Base-by-base conservation (phyloP, 805 yeast genomes). In the Yarrowia keelungensis region DNA sequence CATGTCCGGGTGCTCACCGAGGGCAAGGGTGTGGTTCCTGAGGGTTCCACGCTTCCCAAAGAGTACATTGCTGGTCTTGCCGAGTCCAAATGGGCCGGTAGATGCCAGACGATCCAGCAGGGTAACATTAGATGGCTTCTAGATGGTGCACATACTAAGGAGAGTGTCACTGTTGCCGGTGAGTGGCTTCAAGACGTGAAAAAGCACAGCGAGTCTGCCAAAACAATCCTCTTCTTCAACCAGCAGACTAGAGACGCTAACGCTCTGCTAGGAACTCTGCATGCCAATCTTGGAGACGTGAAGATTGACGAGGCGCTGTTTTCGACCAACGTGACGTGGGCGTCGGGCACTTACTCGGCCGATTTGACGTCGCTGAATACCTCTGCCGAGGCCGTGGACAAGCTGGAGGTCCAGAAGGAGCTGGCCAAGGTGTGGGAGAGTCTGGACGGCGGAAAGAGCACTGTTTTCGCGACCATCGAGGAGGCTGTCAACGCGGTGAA, bases 111-210 rank as follows among this genome's bases (percentile, higher is more conserved):
- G 1, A 78, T 91, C 39, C 70, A 73, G 7, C 83, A 80, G 32
- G 80, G 81, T 35, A 78, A 79, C 15, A 78, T 89, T 16, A 85
- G 84, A n/a, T 95, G 97, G 97, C 88, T 80, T 71, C 79, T 94
- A 15, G 99, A 95, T 79, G 99, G 99, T 19, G 98, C 99, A 0
- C 99, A 95, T 74, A 95, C 99, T 0, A 80, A 84, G 56, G 99
- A 95, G 74, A 90, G 97, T 70, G 85, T 96, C 32, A 82, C 82
- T 39, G 96, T 88, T n/a, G 90, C 97, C 0, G 83, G 94, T 0
- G 79, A 78, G 10, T 95, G 99, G 99, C 91, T 89, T 73, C 80
- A 78, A 36, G 53, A 59, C 12, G 62, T 56, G 32, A 41, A 61
- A 45, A 73, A 76, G 5, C 2, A 22, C 16, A n/a, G n/a, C n/a